Evolutionary conservation across 495 filamentous ascomycete species (phyloP).

Genomic region (Tuber brumale): DNA sequence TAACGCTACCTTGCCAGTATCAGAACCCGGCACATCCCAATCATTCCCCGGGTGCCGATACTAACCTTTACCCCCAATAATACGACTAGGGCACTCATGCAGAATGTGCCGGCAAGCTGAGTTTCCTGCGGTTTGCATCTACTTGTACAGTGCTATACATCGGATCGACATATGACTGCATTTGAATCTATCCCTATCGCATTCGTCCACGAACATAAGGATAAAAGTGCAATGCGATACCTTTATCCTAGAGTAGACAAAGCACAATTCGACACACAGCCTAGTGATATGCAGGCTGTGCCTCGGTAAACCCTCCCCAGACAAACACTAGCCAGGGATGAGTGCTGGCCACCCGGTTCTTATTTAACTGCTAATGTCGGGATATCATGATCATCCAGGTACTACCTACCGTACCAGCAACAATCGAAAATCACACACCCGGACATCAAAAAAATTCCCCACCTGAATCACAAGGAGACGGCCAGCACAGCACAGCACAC

Average conservation of each 20-base stretch:
- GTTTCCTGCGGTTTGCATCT: background rate
- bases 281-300: background rate
- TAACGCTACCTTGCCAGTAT: background rate
- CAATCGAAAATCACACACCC: too few species aligned
- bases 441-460: too few species aligned
- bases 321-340: background rate
- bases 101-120: background rate
- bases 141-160: background rate
- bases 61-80: background rate
- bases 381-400: background rate
- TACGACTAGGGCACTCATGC: background rate
- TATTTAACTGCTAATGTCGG: background rate
- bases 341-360: background rate
- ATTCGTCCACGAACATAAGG: background rate
- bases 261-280: background rate
- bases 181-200: background rate
- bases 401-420: background rate
- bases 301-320: background rate
- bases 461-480: too few species aligned
- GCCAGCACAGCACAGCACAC: too few species aligned
- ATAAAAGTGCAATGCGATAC: background rate
- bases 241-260: background rate
- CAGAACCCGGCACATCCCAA: background rate
- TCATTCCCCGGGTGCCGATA: background rate
- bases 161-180: background rate